Conservation (phyloP, 305 asterid genomes). For the Plantago coronopus region DNA sequence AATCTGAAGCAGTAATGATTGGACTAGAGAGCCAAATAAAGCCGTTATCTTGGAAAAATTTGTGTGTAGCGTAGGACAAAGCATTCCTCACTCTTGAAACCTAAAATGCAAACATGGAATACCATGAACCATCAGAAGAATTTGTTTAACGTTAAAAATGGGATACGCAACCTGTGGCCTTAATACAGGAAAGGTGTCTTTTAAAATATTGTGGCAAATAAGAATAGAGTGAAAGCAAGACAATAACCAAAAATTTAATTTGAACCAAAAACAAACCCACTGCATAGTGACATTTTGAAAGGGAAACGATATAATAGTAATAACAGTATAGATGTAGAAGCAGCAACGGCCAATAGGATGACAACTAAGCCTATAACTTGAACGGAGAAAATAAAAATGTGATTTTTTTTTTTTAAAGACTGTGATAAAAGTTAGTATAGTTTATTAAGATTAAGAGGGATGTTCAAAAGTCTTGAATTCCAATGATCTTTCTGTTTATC, state of each 20-base stretch:
- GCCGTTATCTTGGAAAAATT: conserved; percentile 89
- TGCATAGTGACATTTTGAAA: no score
- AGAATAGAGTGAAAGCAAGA: neutral
- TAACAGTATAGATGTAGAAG: neutral
- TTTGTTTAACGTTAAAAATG: no score
- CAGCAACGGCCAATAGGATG: neutral
- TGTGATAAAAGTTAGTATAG: neutral
- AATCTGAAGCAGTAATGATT: conserved; percentile 93
- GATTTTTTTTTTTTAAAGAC: neutral
- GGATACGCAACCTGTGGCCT: no score
- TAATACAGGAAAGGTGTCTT: no score
- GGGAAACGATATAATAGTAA: neutral
- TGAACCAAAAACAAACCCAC: neutral
- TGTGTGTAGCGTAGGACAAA: conserved; percentile 91
- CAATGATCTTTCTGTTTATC: conserved; percentile 6
- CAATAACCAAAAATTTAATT: neutral
- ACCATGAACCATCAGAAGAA: neutral
- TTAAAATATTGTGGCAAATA: no score
- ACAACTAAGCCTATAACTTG: neutral
- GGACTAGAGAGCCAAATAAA: conserved; percentile 98
- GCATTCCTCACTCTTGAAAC: conserved; percentile 97
- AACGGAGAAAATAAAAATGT: neutral
- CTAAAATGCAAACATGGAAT: conserved; percentile 38
- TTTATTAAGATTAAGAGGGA: neutral
- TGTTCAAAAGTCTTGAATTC: conserved; percentile 3